Evolutionary conservation across 202 grass and related monocot species (phyloP).

Genomic region (Panicum hallii): DNA sequence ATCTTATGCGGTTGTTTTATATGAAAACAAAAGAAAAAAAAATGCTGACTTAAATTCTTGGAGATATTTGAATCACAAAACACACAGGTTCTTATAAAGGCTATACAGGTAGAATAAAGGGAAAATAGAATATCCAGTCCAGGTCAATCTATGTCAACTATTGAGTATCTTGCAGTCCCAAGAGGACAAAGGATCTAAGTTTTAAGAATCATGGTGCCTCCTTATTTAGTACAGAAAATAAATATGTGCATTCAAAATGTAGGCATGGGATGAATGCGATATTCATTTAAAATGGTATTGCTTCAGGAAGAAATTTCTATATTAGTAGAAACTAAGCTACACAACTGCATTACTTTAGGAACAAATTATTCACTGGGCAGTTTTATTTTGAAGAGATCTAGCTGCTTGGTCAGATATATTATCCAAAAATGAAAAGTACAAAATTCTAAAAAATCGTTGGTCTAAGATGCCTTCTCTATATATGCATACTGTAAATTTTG

Average conservation of each 20-base stretch:
- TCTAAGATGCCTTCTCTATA: slow-evolving; percentile 10
- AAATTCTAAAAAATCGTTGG: slow-evolving; percentile 27
- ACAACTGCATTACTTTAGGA: neutral
- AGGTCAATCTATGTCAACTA: no score
- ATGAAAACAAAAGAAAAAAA: slow-evolving; percentile 7
- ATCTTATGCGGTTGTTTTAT: neutral
- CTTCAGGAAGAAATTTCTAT: slow-evolving; percentile 20
- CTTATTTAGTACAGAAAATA: slow-evolving; percentile 17
- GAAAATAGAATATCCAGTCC: no score
- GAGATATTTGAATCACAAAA: no score
- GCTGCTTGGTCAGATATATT: slow-evolving; percentile 26
- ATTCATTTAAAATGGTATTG: slow-evolving; percentile 2
- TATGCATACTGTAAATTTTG: neutral
- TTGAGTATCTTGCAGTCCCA: neutral
- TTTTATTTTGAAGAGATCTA: slow-evolving; percentile 14
- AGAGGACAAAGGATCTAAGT: neutral
- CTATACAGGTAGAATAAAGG: no score
- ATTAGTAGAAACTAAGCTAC: neutral
- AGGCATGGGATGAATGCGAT: neutral
- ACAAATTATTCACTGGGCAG: neutral
- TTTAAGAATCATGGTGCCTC: neutral
- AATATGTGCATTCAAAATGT: neutral
- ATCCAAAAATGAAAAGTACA: slow-evolving; percentile 27
- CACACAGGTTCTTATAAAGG: no score
- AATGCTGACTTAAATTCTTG: neutral